A percentile compares a stretch with the other conserved stretches of the same genome.
These are phyloP conservation scores for Boletus coccyginus DNA, from an alignment of 768 basidiomycete genomes.

Conservation along the genomic window DNA sequence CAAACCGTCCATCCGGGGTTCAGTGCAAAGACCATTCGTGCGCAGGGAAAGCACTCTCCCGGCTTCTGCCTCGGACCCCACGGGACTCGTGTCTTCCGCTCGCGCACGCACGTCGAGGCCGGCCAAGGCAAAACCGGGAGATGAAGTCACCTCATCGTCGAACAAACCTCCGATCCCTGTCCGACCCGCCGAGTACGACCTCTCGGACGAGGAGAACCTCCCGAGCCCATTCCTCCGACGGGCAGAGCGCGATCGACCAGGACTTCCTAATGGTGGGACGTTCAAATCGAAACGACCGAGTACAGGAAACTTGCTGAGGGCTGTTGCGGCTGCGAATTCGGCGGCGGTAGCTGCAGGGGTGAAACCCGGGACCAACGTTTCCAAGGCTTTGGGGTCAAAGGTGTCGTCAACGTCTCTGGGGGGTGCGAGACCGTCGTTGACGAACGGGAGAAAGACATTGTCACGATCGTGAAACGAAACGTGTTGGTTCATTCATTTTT, in stretches of 20 bases:
- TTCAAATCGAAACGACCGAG: conserved; percentile 42
- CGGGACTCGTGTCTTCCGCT: conserved; percentile 27
- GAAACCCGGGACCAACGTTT: conserved; percentile 16
- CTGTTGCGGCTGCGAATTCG: conserved; percentile 56
- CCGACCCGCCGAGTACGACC: conserved; percentile 54
- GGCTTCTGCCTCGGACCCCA: conserved; percentile 41
- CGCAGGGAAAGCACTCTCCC: conserved; percentile 26
- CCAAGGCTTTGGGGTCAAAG: conserved; percentile 10
- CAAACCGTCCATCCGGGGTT: conserved; percentile 53
- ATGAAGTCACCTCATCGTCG: background rate
- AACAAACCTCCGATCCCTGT: conserved; percentile 16
- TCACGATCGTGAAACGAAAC: conserved; percentile 12
- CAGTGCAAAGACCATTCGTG: conserved; percentile 31
- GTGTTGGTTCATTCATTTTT: background rate
- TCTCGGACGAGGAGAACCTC: conserved; percentile 78
- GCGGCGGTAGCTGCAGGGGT: conserved; percentile 26
- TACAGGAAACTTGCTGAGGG: conserved; percentile 53
- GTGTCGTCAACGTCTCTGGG: conserved; percentile 11
- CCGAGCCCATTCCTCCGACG: conserved; percentile 81
- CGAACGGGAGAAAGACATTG: conserved; percentile 41
- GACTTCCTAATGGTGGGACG: conserved; percentile 4
- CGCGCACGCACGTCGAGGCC: conserved; percentile 15
- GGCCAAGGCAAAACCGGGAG: conserved; percentile 9
- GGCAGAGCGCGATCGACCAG: conserved; percentile 38
- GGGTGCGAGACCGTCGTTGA: conserved; percentile 39